Percentiles rank a stretch among this genome's conserved stretches.
Evolutionary conservation across 805 yeast genomes (phyloP).

Genomic region (Wickerhamiella slavikovae): DNA sequence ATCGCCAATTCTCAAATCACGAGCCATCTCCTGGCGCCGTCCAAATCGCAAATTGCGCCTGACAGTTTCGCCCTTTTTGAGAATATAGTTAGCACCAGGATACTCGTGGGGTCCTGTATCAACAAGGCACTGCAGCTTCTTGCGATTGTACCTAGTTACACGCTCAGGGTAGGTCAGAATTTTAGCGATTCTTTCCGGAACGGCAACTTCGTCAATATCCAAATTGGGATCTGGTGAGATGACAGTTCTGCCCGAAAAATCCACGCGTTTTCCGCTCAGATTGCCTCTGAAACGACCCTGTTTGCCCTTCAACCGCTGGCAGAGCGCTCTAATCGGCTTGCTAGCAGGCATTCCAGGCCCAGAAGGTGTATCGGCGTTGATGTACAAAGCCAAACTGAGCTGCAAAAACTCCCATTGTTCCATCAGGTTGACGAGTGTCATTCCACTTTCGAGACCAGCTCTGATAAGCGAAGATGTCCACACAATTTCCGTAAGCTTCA

Average conservation of each 20-base stretch:
- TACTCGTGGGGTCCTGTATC: conserved; percentile 70
- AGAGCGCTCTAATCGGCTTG: conserved; percentile 79
- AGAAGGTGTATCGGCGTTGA: conserved; percentile 83
- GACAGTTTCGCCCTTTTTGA: conserved; percentile 48
- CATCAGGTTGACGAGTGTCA: conserved; percentile 81
- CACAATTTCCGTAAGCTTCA: conserved; percentile 85
- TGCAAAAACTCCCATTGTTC: conserved; percentile 98
- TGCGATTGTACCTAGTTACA: conserved; percentile 71
- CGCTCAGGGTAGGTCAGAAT: conserved; percentile 89
- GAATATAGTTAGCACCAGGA: conserved; percentile 91
- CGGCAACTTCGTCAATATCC: conserved; percentile 91
- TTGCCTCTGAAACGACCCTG: conserved; percentile 99
- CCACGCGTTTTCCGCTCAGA: conserved; percentile 94
- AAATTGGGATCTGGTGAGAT: conserved; percentile 97
- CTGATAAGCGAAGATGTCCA: conserved; percentile 90
- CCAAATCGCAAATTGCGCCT: conserved; percentile 82
- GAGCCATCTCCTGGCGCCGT: conserved; percentile 59
- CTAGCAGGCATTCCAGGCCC: conserved; percentile 25
- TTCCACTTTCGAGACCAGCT: conserved; percentile 90
- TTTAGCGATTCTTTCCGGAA: conserved; percentile 92
- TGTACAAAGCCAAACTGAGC: conserved; percentile 89
- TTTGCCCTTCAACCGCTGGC: conserved; percentile 94
- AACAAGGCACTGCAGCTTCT: conserved; percentile 53
- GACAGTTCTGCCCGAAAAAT: conserved; percentile 94
- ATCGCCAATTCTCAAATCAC: conserved; percentile 65